Evolutionary conservation across 2,329 filamentous ascomycete species (phyloP), one percentile per base, ranked within the genome.

Genomic region (Lachnellula willkommii): DNA sequence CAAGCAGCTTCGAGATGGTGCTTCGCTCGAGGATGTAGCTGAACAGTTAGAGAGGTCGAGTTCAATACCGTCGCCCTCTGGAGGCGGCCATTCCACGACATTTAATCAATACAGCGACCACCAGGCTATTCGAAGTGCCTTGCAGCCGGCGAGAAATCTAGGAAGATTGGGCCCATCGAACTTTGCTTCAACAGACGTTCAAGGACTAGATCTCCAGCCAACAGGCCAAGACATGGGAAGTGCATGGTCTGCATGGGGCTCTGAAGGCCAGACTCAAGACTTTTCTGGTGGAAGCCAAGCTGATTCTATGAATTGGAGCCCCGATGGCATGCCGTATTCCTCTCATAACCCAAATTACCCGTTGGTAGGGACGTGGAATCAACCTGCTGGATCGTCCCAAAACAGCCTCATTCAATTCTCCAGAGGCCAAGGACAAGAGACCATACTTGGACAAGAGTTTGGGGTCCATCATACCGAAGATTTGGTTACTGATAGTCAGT

Each of bases 401-500:
- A 54, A 60, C 26, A 59, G 53, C n/a, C 37, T 51, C 12, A 57
- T 57, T 22, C 53, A 56, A 22, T 58, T 60, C 68, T 6, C 81
- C 79, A 63, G 79, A 79, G 49, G 70, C 73, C 51, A 59, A 37
- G 67, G 65, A 47, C 63, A 65, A 56, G 84, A 88, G 59, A 66
- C 75, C 14, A 72, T 71, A 15, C 75, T 89, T 15, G 81, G 88
- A 1, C 74, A 81, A 57, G 80, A 83, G 57, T 75, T 88, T 22
- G 70, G 88, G 32, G 75, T 78, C 1, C 73, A 87, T 45, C 87
- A 87, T 70, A 20, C 37, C 2, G 87, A 87, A 58, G 84, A 82
- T 71, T 87, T 83, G 78, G 28, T 32, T 32, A 32, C 79, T 84
- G 58, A 87, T 66, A 81, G 85, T 2, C 88, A 84, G 24, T 87